Percentiles rank a stretch among this genome's conserved stretches.
These are phyloP conservation scores for Agrostemma githago DNA, from an alignment of 148 eudicot genomes.

Conservation along the genomic window DNA sequence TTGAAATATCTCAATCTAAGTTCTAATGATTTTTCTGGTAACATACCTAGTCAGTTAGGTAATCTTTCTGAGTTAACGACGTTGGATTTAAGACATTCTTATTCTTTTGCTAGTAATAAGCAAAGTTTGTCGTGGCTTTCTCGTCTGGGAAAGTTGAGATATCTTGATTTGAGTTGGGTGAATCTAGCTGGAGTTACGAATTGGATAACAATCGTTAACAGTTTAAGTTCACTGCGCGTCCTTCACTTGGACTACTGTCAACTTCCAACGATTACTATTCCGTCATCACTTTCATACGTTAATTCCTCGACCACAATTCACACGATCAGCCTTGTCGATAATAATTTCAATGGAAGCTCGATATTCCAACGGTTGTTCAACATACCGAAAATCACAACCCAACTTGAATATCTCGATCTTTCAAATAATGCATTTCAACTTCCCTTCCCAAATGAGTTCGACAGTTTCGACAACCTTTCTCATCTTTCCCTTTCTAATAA, in stretches of 20 bases:
- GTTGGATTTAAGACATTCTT: too few species aligned
- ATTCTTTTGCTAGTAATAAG: too few species aligned
- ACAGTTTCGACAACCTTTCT: background rate
- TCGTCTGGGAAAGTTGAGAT: too few species aligned
- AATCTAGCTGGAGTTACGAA: too few species aligned
- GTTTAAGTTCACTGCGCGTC: too few species aligned
- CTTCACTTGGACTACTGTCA: constrained; percentile 20
- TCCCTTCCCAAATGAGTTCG: background rate
- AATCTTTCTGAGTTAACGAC: too few species aligned
- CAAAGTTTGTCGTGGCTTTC: too few species aligned
- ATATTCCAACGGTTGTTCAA: constrained; percentile 26
- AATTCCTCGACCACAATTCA: constrained; percentile 20
- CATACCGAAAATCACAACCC: constrained; percentile 7
- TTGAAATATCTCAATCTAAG: too few species aligned
- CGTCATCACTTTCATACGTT: constrained; percentile 13
- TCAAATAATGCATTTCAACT: background rate
- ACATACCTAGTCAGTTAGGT: too few species aligned
- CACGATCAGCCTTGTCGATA: constrained; percentile 16
- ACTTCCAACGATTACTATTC: background rate
- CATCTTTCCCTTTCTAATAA: background rate
- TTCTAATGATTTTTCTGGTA: too few species aligned
- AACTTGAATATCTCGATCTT: constrained; percentile 24
- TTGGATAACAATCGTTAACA: too few species aligned
- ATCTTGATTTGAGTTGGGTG: too few species aligned
- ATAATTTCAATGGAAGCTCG: constrained; percentile 12